A percentile compares a stretch with the other conserved stretches of the same genome.
phyloP scores from a whole-genome alignment of 176 grass and related monocot species.

The Hsuehochloa calcarea region DNA sequence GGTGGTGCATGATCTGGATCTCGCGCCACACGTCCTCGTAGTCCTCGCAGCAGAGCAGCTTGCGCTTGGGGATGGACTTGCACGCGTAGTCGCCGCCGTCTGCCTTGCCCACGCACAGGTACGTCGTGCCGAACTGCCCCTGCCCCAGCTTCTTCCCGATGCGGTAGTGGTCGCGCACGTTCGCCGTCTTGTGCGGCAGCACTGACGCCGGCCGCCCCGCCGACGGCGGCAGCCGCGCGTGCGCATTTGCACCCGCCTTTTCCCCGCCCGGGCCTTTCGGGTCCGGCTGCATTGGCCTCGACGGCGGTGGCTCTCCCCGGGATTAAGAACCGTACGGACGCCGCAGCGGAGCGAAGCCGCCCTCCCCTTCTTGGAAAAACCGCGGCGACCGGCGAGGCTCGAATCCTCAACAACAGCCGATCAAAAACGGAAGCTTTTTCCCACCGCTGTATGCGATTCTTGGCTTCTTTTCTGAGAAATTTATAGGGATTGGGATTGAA shows the following conservation, averaged over 20 bases:
- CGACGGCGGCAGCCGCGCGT: slow-evolving; percentile 32
- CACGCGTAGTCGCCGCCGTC: slow-evolving; percentile 74
- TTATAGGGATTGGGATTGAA: slow-evolving; percentile 24
- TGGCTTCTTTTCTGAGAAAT: slow-evolving; percentile 4
- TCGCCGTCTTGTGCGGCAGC: slow-evolving; percentile 78
- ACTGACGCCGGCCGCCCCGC: slow-evolving; percentile 55
- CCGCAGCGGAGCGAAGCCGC: background rate
- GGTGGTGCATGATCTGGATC: slow-evolving; percentile 99
- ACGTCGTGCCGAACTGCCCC: slow-evolving; percentile 96
- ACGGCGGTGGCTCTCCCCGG: background rate
- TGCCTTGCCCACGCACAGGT: slow-evolving; percentile 76
- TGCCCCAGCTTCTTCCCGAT: slow-evolving; percentile 98
- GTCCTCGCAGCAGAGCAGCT: slow-evolving; percentile 94
- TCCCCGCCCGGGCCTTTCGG: slow-evolving; percentile 39
- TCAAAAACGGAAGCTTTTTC: slow-evolving; percentile 22
- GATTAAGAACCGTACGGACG: slow-evolving; percentile 31
- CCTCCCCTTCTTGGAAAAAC: slow-evolving; percentile 14
- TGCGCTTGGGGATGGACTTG: slow-evolving; percentile 97
- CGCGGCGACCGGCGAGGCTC: background rate
- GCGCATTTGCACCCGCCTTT: slow-evolving; percentile 34
- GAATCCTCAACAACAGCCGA: slow-evolving; percentile 4
- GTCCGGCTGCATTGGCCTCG: slow-evolving; percentile 54
- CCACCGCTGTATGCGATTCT: background rate
- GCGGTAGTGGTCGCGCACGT: slow-evolving; percentile 83
- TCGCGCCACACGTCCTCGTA: slow-evolving; percentile 97